phyloP scores from a whole-genome alignment of 75 land plant species.

The Cryptomeria japonica region DNA sequence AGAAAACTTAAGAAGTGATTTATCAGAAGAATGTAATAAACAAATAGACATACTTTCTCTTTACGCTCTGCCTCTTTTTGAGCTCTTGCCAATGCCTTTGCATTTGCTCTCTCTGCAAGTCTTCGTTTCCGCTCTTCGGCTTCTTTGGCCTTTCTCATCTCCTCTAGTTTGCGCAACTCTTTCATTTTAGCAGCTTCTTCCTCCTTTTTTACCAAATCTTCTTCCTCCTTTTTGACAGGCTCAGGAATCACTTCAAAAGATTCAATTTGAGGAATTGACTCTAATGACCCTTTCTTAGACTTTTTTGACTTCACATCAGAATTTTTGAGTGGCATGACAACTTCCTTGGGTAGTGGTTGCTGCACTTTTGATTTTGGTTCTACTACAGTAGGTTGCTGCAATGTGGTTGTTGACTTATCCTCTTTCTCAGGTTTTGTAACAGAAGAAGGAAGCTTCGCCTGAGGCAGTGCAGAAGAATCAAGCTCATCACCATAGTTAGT shows the following conservation, averaged over 20 bases:
- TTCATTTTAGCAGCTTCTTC: slow-evolving; percentile 60
- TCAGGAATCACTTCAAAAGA: slow-evolving; percentile 10
- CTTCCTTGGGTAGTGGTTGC: slow-evolving; percentile 13
- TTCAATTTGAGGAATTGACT: slow-evolving; percentile 11
- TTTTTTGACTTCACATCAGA: slow-evolving; percentile 21
- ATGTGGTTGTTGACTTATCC: background rate
- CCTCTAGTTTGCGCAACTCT: slow-evolving; percentile 52
- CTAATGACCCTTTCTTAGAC: background rate
- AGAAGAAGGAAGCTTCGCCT: slow-evolving; percentile 2
- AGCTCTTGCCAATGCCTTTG: slow-evolving; percentile 65
- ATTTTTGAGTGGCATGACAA: slow-evolving; percentile 12
- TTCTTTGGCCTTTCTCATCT: slow-evolving; percentile 80
- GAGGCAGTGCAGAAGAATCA: background rate
- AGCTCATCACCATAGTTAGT: slow-evolving; percentile 7
- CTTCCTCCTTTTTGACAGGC: slow-evolving; percentile 26
- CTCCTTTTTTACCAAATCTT: slow-evolving; percentile 35
- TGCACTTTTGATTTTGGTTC: slow-evolving; percentile 5
- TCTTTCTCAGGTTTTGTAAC: background rate
- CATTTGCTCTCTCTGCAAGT: slow-evolving; percentile 73
- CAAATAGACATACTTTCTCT: slow-evolving; percentile 57
- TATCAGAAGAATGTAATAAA: background rate
- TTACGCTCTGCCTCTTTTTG: slow-evolving; percentile 79
- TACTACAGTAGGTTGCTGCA: background rate
- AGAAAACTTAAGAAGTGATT: background rate
- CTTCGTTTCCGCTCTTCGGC: slow-evolving; percentile 85